Conservation (phyloP, 768 basidiomycete genomes). For the Trametes gibbosa region DNA sequence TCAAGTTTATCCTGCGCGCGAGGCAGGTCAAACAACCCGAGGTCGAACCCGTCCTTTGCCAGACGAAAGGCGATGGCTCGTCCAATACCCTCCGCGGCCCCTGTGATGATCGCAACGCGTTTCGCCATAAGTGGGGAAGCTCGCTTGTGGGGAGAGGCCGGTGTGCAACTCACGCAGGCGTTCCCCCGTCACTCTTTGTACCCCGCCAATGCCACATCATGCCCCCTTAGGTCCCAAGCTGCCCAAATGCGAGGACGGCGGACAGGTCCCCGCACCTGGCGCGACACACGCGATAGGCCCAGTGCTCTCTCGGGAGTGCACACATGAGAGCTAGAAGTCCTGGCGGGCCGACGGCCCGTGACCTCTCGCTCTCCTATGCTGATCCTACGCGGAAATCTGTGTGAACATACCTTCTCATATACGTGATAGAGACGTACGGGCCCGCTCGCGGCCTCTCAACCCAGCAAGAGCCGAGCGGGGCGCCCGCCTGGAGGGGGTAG, state of each 20-base stretch:
- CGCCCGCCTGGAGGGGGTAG: too few species aligned
- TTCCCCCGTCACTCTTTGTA: too few species aligned
- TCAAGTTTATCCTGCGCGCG: slow-evolving; percentile 10
- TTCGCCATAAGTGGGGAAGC: background rate
- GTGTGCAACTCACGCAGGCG: too few species aligned
- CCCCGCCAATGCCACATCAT: too few species aligned
- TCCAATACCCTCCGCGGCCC: slow-evolving; percentile 29
- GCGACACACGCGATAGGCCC: background rate
- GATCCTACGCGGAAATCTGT: background rate
- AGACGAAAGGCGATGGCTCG: slow-evolving; percentile 26
- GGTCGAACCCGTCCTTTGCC: slow-evolving; percentile 26
- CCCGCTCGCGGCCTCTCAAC: background rate
- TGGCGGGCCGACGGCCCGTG: background rate
- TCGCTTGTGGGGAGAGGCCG: background rate
- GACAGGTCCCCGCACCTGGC: too few species aligned
- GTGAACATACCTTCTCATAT: background rate
- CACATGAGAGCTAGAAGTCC: background rate
- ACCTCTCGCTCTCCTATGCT: background rate
- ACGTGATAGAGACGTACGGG: background rate
- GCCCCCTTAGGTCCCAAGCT: too few species aligned
- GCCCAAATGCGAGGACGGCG: too few species aligned
- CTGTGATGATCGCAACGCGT: slow-evolving; percentile 27
- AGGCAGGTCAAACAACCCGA: slow-evolving; percentile 21
- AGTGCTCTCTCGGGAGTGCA: background rate
- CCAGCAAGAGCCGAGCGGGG: too few species aligned